Base-by-base conservation (phyloP, 1,284 basidiomycete species). In the Rhodofomes roseus region DNA sequence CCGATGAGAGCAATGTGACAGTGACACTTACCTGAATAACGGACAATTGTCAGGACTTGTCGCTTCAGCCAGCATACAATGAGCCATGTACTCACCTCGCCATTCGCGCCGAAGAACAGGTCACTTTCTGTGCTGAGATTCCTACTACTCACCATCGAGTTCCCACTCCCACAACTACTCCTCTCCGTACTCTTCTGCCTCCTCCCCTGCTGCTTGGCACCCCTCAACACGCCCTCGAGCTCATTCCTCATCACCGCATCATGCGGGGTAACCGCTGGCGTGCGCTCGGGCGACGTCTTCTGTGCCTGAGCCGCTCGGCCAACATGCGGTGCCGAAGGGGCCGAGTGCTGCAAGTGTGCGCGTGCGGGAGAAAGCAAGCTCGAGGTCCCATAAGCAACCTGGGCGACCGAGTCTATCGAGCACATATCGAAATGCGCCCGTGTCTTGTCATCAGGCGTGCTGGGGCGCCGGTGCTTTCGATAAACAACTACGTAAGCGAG, bases 231-330 rank as follows among this genome's bases (percentile, higher is more conserved):
- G 11, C 77, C 72, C 68, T 86, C 84, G n/a, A 86, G 71, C 27
- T 80, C 74, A 48, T 75, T 79, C n/a, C n/a, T 75, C 27, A 86
- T 73, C 7, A 81, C 84, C 43, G 79, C 80, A 64, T 81, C 82
- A 53, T 86, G 83, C 0, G 84, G 81, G 12, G 83, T 79, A 60
- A 71, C 37, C 20, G 58, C 58, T 5, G 20, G 39, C 57, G 9
- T 46, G 46, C 11, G 54, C 40, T 68, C 70, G 4, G 59, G 25
- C 12, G 63, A 63, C 18, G 60, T 55, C 16, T 64, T 37, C 50
- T 52, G 50, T 23, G 50, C 31, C 31, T 52, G 50, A n/a, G 50
- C 16, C 23, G 18, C 31, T 52, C 50, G 50, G 50, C 50, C 50
- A n/a, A 52, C 20, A 34, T 52, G 50, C 50, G 55, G 23, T 57